A percentile compares a stretch with the other conserved stretches of the same genome.
Conservation (phyloP, 2,329 filamentous ascomycete species). For the Claviceps maximensis region DNA sequence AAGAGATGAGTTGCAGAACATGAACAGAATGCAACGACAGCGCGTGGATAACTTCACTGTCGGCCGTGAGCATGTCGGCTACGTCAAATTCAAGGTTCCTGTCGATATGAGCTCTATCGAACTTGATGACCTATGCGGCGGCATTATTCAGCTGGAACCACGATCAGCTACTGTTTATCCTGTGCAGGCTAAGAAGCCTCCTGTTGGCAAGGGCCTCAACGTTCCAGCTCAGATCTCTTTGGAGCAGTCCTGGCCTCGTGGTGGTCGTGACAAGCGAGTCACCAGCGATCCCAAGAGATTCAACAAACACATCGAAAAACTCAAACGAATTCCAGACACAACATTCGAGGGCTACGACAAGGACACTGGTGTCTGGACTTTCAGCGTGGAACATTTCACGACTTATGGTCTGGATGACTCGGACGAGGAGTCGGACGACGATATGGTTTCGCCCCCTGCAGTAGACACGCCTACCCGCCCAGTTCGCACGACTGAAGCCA, state of each 20-base stretch:
- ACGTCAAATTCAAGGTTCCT: conserved; percentile 65
- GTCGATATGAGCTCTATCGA: conserved; percentile 74
- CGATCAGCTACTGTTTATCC: conserved; percentile 84
- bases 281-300: conserved; percentile 48
- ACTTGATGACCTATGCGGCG: conserved; percentile 65
- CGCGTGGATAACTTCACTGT: conserved; percentile 64
- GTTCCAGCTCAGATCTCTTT: conserved; percentile 80
- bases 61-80: conserved; percentile 69
- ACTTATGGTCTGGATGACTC: conserved; percentile 81
- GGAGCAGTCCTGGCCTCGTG: conserved; percentile 83
- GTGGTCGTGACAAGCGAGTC: conserved; percentile 40
- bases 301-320: conserved; percentile 68
- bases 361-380: conserved; percentile 76
- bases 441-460: conserved; percentile 9
- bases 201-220: conserved; percentile 77
- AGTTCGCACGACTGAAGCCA: conserved; percentile 11
- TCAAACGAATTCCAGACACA: conserved; percentile 69
- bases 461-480: background rate
- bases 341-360: conserved; percentile 69
- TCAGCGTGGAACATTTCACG: conserved; percentile 91
- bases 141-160: conserved; percentile 61
- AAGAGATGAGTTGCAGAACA: conserved; percentile 58
- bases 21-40: conserved; percentile 69
- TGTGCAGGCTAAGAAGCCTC: conserved; percentile 62
- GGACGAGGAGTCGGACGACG: conserved; percentile 56